Evolutionary conservation across 495 filamentous ascomycete genomes (phyloP), one percentile per base, ranked within the genome.

Genomic region (Lepraria neglecta): DNA sequence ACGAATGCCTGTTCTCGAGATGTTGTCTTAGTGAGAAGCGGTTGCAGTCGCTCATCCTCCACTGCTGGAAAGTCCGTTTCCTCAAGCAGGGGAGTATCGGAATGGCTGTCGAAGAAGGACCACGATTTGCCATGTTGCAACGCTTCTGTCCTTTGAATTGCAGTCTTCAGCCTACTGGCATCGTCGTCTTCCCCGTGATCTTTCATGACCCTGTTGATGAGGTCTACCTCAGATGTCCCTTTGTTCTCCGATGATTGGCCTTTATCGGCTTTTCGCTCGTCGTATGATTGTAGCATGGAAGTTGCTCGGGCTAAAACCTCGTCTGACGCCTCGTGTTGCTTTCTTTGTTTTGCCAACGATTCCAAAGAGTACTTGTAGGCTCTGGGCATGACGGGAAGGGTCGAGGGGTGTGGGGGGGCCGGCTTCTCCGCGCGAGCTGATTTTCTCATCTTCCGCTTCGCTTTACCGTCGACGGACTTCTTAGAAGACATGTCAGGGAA

Each of bases 131-230:
- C 78, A 15, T 79, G 67, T 17, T 81, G 78, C 44, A 84, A 80
- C 11, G 86, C 86, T 60, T 91, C 87, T 10, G 88, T 92, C 64
- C 91, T 81, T 64, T 84, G 80, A 40, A 95, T 80, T 42, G 90
- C 90, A 57, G 81, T 78, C 42, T 86, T 73, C 9, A 94, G 72
- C 70, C 84, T 86, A 53, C 76, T 74, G 3, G 80, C 71, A 7
- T 73, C 79, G 28, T 77, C 72, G 33, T 80, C 82, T 57, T 84
- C 80, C 52, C 82, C 79, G 3, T 78, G 71, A n/a, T 79, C 76
- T 12, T 75, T 63, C 27, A 86, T 68, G 1, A 74, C 74, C 2
- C 71, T 73, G 11, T 70, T 71, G 33, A 83, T 61, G 21, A 77
- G 60, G 53, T 67, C 67, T 69, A 76, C 73, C 17, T 83, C 70